These are phyloP conservation scores for Leccinum pellstonianum DNA, from an alignment of 768 basidiomycete genomes.

Conservation along the genomic window DNA sequence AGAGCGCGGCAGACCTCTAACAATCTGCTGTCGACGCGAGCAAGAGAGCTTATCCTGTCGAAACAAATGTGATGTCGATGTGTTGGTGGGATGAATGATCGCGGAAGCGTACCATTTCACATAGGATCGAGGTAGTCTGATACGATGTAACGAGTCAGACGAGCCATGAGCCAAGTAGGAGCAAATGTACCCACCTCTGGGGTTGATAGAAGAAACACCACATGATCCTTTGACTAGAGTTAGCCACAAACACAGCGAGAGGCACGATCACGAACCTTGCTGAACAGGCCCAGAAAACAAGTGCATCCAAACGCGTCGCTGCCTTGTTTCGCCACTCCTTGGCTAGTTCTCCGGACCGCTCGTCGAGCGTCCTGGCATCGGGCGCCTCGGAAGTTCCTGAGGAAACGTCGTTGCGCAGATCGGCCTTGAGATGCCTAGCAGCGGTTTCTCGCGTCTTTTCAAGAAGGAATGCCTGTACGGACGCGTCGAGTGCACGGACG, in stretches of 20 bases:
- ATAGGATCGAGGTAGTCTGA: slow-evolving; percentile 42
- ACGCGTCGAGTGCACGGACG: slow-evolving; percentile 67
- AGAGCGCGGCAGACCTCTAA: slow-evolving; percentile 52
- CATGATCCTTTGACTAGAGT: slow-evolving; percentile 60
- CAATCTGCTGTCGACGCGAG: slow-evolving; percentile 62
- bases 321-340: slow-evolving; percentile 34
- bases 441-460: slow-evolving; percentile 12
- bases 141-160: slow-evolving; percentile 9
- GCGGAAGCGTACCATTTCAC: slow-evolving; percentile 54
- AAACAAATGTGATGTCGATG: neutral
- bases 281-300: slow-evolving; percentile 76
- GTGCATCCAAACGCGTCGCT: slow-evolving; percentile 56
- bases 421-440: neutral
- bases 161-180: neutral
- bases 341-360: slow-evolving; percentile 22
- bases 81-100: neutral
- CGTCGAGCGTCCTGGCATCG: slow-evolving; percentile 1
- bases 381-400: neutral
- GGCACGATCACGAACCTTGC: slow-evolving; percentile 52
- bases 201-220: slow-evolving; percentile 87
- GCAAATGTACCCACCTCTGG: slow-evolving; percentile 45
- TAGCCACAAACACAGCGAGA: neutral
- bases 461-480: slow-evolving; percentile 52
- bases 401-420: neutral
- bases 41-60: slow-evolving; percentile 62